Base-by-base conservation (phyloP, 768 basidiomycete genomes). In the Dacryopinax spathularia region DNA sequence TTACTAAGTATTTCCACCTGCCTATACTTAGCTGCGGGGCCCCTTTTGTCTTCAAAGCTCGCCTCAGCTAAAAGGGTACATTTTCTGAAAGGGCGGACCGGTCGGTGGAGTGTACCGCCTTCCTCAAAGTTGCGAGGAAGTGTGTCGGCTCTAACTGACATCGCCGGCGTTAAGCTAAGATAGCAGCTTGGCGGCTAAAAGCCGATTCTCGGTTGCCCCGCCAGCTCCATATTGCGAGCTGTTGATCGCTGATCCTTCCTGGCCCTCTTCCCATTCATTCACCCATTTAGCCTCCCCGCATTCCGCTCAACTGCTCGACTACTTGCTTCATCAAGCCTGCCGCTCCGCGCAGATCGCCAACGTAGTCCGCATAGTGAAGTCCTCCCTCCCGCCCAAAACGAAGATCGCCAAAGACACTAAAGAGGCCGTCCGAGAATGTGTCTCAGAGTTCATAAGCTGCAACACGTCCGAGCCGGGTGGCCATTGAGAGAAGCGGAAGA, bases 331-430 rank as follows among this genome's bases (percentile, higher is more conserved):
- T 56, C 33, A 31, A 34, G 25, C 37, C 25, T n/a, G n/a, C n/a
- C n/a, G n/a, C n/a, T n/a, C n/a, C n/a, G n/a, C 43, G 18, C 68
- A 94, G 93, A 98, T 98, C 69, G 94, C 94, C 61, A 98, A 98
- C 72, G 93, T 97, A n/a, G 85, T 92, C 16, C 83, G 95, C 20
- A 94, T 98, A 71, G 97, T 97, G 94, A 97, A 97, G 75, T 79
- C 85, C 41, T 82, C 91, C 12, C 86, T 97, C 1, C 94, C 95
- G 0, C 77, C 85, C 0, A 88, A 88, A 20, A 91, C 95, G 39
- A 98, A 98, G 77, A 95, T 97, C 70, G 89, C 91, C 7, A 97
- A 97, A 74, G 95, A 98, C 75, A 92, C 93, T 44, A 98, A 98
- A 73, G 95, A 98, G 76, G 93, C 91, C 75, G 91, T 97, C 41